Base-by-base conservation (phyloP, 2,329 filamentous ascomycete species). In the Curvularia hawaiiensis region DNA sequence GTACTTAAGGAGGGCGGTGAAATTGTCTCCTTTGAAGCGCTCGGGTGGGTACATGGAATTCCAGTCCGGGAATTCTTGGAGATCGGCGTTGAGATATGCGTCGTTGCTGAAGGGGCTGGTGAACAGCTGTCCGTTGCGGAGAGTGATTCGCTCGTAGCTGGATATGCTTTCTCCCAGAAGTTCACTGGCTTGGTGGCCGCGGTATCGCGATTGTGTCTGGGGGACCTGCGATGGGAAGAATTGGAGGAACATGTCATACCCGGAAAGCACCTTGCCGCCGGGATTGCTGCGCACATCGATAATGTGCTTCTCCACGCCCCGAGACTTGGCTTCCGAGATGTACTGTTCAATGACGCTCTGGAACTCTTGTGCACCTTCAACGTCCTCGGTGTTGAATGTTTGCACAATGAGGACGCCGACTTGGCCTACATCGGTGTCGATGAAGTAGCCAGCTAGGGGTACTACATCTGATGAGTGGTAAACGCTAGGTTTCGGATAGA, bases 261-360 rank as follows among this genome's bases (percentile, higher is more conserved):
- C 78, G 0, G 73, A 67, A 4, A 75, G 54, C 8, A 78, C 67
- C 20, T 69, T 73, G 14, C 88, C 88, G 22, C 88, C 88, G 0
- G 78, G 78, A 63, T 90, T 91, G 10, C 77, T 79, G 4, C 83
- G 82, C 6, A 90, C 65, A 63, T 90, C 88, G 60, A 90, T 83
- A 46, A 90, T 79, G 7, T 90, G 77, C 65, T 84, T 87, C 24
- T 77, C 82, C 63, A 86, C 85, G 1, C 80, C 78, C 5, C 78
- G 77, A 0, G 71, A 63, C 48, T 81, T 78, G n/a, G 81, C 79
- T 26, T 78, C 71, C 0, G 76, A 71, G 14, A 88, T 76, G 65
- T 86, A 83, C 0, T 71, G 38, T 28, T 79, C 64, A 4, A 80
- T 65, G 0, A 76, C 67, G 41, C 64, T 45, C 52, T 78, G 77